These are phyloP conservation scores for Tulasnella sp. DNA, from an alignment of 768 basidiomycete species.

Conservation along the genomic window DNA sequence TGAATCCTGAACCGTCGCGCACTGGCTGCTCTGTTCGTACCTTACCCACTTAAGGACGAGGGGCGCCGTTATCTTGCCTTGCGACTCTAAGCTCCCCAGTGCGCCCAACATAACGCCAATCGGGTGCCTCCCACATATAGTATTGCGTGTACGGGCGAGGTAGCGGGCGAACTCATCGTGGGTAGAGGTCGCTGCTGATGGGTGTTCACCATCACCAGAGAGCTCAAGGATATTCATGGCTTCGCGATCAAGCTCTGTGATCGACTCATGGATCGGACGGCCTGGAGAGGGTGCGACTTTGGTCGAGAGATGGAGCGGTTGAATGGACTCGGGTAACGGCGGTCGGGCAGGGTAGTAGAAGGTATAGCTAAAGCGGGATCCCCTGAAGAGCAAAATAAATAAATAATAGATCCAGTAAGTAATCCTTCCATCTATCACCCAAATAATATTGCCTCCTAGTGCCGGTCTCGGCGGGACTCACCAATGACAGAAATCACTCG, in stretches of 20 bases:
- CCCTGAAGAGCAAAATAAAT: slow-evolving; percentile 40
- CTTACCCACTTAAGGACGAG: slow-evolving; percentile 65
- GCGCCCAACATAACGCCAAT: slow-evolving; percentile 87
- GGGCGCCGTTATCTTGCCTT: slow-evolving; percentile 25
- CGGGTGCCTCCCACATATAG: slow-evolving; percentile 93
- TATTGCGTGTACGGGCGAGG: slow-evolving; percentile 70
- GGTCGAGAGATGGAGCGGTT: slow-evolving; percentile 37
- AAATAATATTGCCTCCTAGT: no score
- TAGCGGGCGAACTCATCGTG: slow-evolving; percentile 59
- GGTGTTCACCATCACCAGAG: slow-evolving; percentile 34
- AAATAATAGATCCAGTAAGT: no score
- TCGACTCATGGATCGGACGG: slow-evolving; percentile 69
- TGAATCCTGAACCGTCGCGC: slow-evolving; percentile 55
- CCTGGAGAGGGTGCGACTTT: slow-evolving; percentile 24
- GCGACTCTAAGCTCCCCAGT: slow-evolving; percentile 45
- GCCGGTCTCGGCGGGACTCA: no score
- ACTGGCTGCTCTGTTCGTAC: slow-evolving; percentile 87
- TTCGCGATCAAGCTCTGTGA: slow-evolving; percentile 73
- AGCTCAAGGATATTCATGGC: slow-evolving; percentile 65
- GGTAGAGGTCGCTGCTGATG: slow-evolving; percentile 37
- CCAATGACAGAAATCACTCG: slow-evolving; percentile 99
- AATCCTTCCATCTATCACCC: no score
- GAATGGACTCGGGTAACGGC: slow-evolving; percentile 34
- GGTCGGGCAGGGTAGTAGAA: slow-evolving; percentile 63
- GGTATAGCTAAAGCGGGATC: slow-evolving; percentile 75